Conservation (phyloP, 495 filamentous ascomycete genomes). For the Friedmanniomyces simplex region DNA sequence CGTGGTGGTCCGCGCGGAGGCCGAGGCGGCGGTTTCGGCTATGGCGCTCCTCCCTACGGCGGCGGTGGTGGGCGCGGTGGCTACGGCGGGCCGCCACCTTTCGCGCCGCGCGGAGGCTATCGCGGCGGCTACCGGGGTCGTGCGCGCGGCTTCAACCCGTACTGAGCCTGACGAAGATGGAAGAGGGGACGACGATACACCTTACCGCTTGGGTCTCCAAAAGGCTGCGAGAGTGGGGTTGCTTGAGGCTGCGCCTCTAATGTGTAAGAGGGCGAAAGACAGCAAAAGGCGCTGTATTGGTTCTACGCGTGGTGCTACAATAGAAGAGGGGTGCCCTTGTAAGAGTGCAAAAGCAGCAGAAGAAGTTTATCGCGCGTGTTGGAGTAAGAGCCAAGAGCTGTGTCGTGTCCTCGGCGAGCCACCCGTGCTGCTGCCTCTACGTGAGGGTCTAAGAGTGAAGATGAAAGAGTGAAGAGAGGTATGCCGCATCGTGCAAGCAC, state of each 20-base stretch:
- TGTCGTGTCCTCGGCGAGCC: neutral
- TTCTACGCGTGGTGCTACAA: neutral
- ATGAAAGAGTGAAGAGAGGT: too few species aligned
- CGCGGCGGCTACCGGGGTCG: conserved; percentile 26
- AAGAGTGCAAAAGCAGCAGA: conserved; percentile 8
- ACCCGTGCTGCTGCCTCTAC: too few species aligned
- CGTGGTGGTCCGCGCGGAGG: conserved; percentile 45
- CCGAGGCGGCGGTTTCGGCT: conserved; percentile 49
- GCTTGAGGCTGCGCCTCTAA: neutral
- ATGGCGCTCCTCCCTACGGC: conserved; percentile 31
- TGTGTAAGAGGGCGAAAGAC: conserved; percentile 4
- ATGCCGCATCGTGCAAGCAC: too few species aligned
- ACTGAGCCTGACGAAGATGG: conserved; percentile 6
- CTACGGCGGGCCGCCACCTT: conserved; percentile 23
- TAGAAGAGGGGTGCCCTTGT: conserved; percentile 1
- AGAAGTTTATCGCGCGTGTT: conserved; percentile 2
- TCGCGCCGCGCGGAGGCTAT: conserved; percentile 17
- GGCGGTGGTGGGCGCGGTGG: conserved; percentile 39
- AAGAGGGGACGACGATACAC: neutral
- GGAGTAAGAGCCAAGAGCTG: conserved; percentile 16
- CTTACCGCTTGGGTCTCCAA: neutral
- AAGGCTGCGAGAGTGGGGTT: neutral
- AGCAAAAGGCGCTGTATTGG: neutral
- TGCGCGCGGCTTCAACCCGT: conserved; percentile 24
- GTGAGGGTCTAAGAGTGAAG: too few species aligned